Evolutionary conservation across 805 yeast genomes (phyloP), one percentile per base, ranked within the genome.

Genomic region (Lipomyces sp.): DNA sequence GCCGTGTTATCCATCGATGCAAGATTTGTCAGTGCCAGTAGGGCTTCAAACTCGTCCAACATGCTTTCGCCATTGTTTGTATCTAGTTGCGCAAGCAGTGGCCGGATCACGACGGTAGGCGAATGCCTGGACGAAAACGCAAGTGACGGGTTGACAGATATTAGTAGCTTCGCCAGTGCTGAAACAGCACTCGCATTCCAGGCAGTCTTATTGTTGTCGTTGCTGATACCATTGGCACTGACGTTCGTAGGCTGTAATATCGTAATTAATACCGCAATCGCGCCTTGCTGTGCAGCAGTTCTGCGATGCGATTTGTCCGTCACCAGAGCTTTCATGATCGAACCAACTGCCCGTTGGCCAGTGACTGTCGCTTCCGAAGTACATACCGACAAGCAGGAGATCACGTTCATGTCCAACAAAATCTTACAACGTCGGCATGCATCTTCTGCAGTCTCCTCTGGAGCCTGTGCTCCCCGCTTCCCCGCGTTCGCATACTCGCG

Each of bases 1-100:
- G 65, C 66, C 3, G 72, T 69, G 10, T 70, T 70, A 38, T 69
- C 70, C 1, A 73, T 52, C 0, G 86, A 74, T 0, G 87, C 77
- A 6, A 83, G 57, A 64, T 85, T 86, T 1, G 91, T 85, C 26
- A 85, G 70, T 0, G 90, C 86, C 21, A 82, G 62, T 35, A 86
- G 67, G 0, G 82, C 70, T 59, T 81, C 84, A 57, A 75, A 77
- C 19, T 75, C 72, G 43, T 71, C 75, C 24, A 72, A 64, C 16
- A 65, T 45, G 16, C 67, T 66, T 5, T 62, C 45, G 13, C 48
- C 59, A 2, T 66, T 56, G 24, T 34, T 28, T 14, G 60, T 60
- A 43, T 51, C 44, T 29, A 71, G 55, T 50, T 63, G 68, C 3
- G 38, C 51, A n/a, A 60, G 21, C 13, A 71, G 59, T 7, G 71